Evolutionary conservation across 2,329 filamentous ascomycete species (phyloP), one percentile per base, ranked within the genome.

Genomic region (Penicillium sp.): DNA sequence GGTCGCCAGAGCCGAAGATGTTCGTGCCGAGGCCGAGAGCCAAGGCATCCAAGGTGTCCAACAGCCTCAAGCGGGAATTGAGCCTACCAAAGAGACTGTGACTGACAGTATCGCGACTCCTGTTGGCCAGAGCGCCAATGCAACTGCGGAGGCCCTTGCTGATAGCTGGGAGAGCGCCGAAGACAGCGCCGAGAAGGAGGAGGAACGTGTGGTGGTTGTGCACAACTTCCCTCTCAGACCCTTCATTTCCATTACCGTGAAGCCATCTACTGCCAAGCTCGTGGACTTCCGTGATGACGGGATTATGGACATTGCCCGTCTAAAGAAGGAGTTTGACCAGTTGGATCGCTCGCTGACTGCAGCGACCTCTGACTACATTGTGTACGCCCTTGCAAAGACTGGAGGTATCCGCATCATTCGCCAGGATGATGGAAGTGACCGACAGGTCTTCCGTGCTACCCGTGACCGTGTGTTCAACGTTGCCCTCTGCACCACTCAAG

Each of bases 311-410:
- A 95, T 99, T 72, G 94, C 95, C 53, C 87, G 92, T 58, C 83
- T 98, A 64, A 96, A 96, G 83, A 98, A 98, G 79, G 92, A 96
- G 5, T 98, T 98, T 69, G 95, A 99, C 71, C 95, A 98, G 78
- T 89, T 97, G 62, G 95, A 99, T 73, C 90, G 96, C 65, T 96
- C 93, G 63, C 84, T 99, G 35, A 94, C 94, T 51, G 90, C 93
- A 5, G 93, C 94, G 18, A 94, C 92, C 27, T 88, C 91, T 71
- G 89, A 89, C 60, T 96, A 95, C 78, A 98, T 99, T 76, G 89
- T 91, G 6, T 99, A 98, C 70, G 92, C 92, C 44, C 91, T 96
- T 81, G 91, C 91, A 44, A 97, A 96, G 81, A 91, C 92, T 65
- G 92, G 92, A 52, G 95, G 95, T 50, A 86, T 99, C 69, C 88